Conservation (phyloP, 2,329 filamentous ascomycete species). For the Periconia sp. region DNA sequence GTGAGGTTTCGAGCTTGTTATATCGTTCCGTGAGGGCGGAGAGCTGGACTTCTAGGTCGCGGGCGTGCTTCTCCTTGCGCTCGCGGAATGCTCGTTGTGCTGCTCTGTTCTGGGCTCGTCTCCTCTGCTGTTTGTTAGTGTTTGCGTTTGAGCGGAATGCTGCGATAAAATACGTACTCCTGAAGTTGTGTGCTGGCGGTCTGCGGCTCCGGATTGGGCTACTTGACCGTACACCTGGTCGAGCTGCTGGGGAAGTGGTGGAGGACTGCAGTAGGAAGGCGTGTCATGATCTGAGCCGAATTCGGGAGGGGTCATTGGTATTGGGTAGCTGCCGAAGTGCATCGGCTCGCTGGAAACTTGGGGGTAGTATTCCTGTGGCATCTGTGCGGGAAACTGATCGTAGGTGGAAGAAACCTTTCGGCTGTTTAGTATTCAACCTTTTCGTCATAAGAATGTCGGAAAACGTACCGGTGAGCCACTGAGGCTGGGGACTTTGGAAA, state of each 20-base stretch:
- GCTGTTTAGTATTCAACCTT: slow-evolving; percentile 9
- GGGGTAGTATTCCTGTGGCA: slow-evolving; percentile 37
- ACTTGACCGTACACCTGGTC: slow-evolving; percentile 25
- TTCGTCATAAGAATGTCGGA: not conserved
- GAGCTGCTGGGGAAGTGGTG: slow-evolving; percentile 26
- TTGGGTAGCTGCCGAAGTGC: slow-evolving; percentile 35
- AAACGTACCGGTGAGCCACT: slow-evolving; percentile 42
- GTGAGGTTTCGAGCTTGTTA: slow-evolving; percentile 57
- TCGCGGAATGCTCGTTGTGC: slow-evolving; percentile 64
- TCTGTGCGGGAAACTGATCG: slow-evolving; percentile 35
- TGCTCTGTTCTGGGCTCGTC: slow-evolving; percentile 62
- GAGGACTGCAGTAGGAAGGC: slow-evolving; percentile 41
- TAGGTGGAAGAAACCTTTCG: slow-evolving; percentile 39
- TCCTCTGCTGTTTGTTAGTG: slow-evolving; percentile 46
- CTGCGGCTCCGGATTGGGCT: slow-evolving; percentile 21
- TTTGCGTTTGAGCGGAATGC: slow-evolving; percentile 2
- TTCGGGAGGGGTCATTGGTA: slow-evolving; percentile 43
- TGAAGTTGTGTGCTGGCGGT: slow-evolving; percentile 42
- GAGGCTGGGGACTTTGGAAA: slow-evolving; percentile 41
- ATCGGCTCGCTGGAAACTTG: slow-evolving; percentile 36
- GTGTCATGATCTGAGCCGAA: slow-evolving; percentile 44
- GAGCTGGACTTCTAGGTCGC: slow-evolving; percentile 62
- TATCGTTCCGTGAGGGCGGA: slow-evolving; percentile 58
- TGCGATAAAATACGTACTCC: slow-evolving; percentile 25
- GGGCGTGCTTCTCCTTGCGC: slow-evolving; percentile 66